Evolutionary conservation across 306 rosid genomes (phyloP), one percentile per base, ranked within the genome.

Genomic region (Calophaca sinica): DNA sequence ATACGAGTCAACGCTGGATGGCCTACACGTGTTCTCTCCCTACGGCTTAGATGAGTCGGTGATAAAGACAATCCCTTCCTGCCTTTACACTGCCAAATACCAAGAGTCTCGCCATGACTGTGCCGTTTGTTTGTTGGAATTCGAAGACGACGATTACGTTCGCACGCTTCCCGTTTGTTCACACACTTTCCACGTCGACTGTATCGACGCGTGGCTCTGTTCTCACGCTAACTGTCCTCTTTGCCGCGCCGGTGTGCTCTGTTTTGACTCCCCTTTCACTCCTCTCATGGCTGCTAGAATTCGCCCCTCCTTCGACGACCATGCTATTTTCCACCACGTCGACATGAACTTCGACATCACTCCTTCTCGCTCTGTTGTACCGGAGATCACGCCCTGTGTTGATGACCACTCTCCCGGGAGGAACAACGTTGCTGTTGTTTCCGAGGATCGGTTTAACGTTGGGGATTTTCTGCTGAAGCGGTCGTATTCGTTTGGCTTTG

Each of bases 201-300:
- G 98, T 72, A 94, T 94, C 82, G 98, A 94, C 42, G 85, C 88
- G 13, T 94, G 98, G 98, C 91, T 94, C 4, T 79, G 97, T 55
- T 94, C 98, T 0, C 98, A 94, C 85, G 96, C 97, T 5, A 94
- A 89, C 83, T 94, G 98, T 49, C 98, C 98, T 0, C 97, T 94
- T 72, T 94, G 97, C 87, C 96, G 98, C 29, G 89, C 97, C 48
- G 96, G 87, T 2, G 88, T 94, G 10, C 80, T 94, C 72, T 81
- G 94, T 31, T 81, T 93, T 1, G 93, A 86, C 2, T 91, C 98
- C 2, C 98, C 97, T 0, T 94, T 94, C 65, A 78, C 87, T 8
- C 97, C 98, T 5, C 63, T 94, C 66, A 91, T 94, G 96, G 97
- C 98, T 0, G 89, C 98, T 0, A 88, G 98, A 68, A 94, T 94